These are phyloP conservation scores for Centaurea solstitialis DNA, from an alignment of 129 eudicot genomes.

Conservation along the genomic window DNA sequence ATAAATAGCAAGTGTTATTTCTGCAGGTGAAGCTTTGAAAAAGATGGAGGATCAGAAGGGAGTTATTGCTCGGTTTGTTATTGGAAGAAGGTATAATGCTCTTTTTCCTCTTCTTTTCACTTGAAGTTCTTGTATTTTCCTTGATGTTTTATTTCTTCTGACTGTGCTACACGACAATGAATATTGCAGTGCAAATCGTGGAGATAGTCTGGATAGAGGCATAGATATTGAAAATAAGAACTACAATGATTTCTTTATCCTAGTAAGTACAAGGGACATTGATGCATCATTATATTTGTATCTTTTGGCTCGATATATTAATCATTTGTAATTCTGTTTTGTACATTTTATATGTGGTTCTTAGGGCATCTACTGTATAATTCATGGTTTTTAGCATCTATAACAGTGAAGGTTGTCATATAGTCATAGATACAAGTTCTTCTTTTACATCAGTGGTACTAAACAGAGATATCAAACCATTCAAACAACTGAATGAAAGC, in stretches of 20 bases:
- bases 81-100: constrained; percentile 80
- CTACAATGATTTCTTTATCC: constrained; percentile 74
- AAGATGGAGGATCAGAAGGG: constrained; percentile 79
- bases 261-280: constrained; percentile 47
- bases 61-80: constrained; percentile 84
- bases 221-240: constrained; percentile 71
- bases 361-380: too few relatives aligned
- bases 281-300: not conserved
- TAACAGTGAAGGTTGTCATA: not conserved
- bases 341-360: not conserved
- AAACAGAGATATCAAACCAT: not conserved
- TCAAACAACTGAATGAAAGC: constrained; percentile 7
- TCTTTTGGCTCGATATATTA: not conserved
- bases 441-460: not conserved
- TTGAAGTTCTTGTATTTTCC: not conserved
- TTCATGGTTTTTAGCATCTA: not conserved
- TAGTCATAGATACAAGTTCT: not conserved
- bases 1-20: not conserved
- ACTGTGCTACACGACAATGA: constrained; percentile 10
- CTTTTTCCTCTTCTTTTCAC: constrained; percentile 12
- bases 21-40: constrained; percentile 70
- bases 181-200: constrained; percentile 78
- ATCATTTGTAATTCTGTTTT: too few relatives aligned
- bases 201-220: constrained; percentile 85
- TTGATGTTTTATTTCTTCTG: not conserved